Evolutionary conservation across 2,329 filamentous ascomycete species (phyloP), one percentile per base, ranked within the genome.

Genomic region (Lecanicillium sp.): DNA sequence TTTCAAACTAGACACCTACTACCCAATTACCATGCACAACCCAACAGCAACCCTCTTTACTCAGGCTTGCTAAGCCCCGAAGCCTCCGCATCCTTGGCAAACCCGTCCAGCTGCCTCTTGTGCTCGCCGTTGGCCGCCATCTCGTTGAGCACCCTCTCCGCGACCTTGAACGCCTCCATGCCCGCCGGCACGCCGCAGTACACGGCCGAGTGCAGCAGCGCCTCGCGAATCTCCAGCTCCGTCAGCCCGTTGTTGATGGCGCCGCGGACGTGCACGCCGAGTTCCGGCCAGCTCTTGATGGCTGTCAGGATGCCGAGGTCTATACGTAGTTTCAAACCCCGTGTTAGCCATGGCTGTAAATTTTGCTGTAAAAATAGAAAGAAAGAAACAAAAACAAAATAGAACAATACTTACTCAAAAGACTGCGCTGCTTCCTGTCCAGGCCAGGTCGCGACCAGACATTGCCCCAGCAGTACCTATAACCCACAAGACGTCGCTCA

Each of bases 231-330:
- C 40, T 58, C 78, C 14, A 75, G 53, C 50, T 80, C 77, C 0
- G 65, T 72, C 9, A 74, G 56, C 0, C 77, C 79, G 47, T 82
- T 82, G 45, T 70, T 76, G 42, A 78, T 57, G 3, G 78, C 79
- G 1, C 78, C 78, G 17, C 76, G 65, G 12, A 77, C 63, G 51
- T 83, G 79, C 3, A 79, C 66, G 0, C 61, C 76, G 33, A 83
- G 62, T 49, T 82, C 79, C 0, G 70, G 66, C 22, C 64, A 64
- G 13, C 72, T 65, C 45, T 79, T 79, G 46, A 80, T 57, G 2
- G 74, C 74, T 54, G 73, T 74, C 33, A 83, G 62, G 70, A 83
- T 80, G 28, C 70, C 77, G 31, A 82, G 72, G 54, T 81, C 52
- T 51, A 11, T 25, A 25, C 22, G 22, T 25, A 41, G 17, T 33